Base-by-base conservation (phyloP, 1,284 basidiomycete species). In the Apiotrichum laibachii region DNA sequence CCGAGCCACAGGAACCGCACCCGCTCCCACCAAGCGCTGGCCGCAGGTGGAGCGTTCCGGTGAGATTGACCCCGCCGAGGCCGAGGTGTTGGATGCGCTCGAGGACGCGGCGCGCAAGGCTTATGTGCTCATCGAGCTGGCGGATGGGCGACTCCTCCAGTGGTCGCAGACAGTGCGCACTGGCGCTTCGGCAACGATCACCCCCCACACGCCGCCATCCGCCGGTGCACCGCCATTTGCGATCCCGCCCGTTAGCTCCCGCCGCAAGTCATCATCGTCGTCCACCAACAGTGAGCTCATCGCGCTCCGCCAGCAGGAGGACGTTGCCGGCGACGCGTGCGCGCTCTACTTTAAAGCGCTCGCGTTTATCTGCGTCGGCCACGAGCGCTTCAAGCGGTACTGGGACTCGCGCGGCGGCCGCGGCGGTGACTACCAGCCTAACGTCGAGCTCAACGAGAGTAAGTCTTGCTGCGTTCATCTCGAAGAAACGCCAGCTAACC, bases 21-120 rank as follows among this genome's bases (percentile, higher is more conserved):
- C 64, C 2, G 10, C 43, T 13, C 35, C 49, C 6, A 53, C 63
- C 21, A 68, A 65, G 57, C 65, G 70, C 19, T 67, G 71, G 48
- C 71, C 71, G 1, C 67, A 60, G 21, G 70, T 75, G 40, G 45
- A 68, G n/a, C 67, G 72, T 9, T 64, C 62, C 1, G 62, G 55
- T 9, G 71, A 73, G 50, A 67, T 73, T 26, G 89, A 94, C 68
- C 87, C 89, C 0, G 80, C 88, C 53, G 93, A 97, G 67, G 89
- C 91, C 59, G 85, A 85, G 58, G 77, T 98, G 10, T 79, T 97
- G 12, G 84, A 81, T 2, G 76, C 79, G 21, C 80, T 98, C 43
- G 93, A 97, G 72, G 90, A 95, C 64, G 78, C 93, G 0, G 94
- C 92, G 12, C 92, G 96, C 81, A 98, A 98, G 83, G 93, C 94